Evolutionary conservation across 768 basidiomycete genomes (phyloP).

Genomic region (Piloderma croceum): DNA sequence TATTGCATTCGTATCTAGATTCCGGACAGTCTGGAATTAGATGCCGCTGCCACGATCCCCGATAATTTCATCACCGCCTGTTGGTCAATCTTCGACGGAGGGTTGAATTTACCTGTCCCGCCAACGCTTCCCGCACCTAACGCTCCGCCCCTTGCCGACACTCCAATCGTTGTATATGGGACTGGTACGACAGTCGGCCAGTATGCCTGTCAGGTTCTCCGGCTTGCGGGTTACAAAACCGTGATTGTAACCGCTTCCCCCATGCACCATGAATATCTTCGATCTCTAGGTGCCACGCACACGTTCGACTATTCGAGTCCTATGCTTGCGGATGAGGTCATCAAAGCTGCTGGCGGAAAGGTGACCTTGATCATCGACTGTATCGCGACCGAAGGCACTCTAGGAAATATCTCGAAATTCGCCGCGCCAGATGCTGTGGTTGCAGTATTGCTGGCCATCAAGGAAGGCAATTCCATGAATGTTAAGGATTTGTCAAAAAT

Average conservation of each 20-base stretch:
- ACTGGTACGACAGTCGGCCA: constrained; percentile 37
- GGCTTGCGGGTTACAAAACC: constrained; percentile 37
- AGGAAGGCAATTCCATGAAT: constrained; percentile 36
- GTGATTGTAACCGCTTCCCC: constrained; percentile 39
- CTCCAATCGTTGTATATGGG: constrained; percentile 41
- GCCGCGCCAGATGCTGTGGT: constrained; percentile 34
- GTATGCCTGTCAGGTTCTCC: constrained; percentile 35
- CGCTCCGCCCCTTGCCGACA: constrained; percentile 24
- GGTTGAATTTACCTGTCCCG: constrained; percentile 33
- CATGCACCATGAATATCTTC: constrained; percentile 34
- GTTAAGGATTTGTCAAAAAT: constrained; percentile 24
- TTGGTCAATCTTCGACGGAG: constrained; percentile 32
- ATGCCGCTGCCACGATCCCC: constrained; percentile 34
- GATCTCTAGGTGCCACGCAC: constrained; percentile 34
- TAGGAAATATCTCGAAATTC: constrained; percentile 33
- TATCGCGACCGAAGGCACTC: constrained; percentile 31
- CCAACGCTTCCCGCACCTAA: constrained; percentile 24
- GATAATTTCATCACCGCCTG: constrained; percentile 37
- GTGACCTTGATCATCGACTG: constrained; percentile 33
- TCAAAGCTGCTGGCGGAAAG: constrained; percentile 26
- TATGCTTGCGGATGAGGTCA: constrained; percentile 31
- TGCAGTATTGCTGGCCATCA: constrained; percentile 43
- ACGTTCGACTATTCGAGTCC: constrained; percentile 37
- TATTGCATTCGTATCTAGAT: constrained; percentile 27
- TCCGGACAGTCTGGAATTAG: constrained; percentile 34